Percentiles rank a stretch among this genome's conserved stretches.
phyloP scores from a whole-genome alignment of 805 yeast genomes.

The Zygotorulaspora florentina region DNA sequence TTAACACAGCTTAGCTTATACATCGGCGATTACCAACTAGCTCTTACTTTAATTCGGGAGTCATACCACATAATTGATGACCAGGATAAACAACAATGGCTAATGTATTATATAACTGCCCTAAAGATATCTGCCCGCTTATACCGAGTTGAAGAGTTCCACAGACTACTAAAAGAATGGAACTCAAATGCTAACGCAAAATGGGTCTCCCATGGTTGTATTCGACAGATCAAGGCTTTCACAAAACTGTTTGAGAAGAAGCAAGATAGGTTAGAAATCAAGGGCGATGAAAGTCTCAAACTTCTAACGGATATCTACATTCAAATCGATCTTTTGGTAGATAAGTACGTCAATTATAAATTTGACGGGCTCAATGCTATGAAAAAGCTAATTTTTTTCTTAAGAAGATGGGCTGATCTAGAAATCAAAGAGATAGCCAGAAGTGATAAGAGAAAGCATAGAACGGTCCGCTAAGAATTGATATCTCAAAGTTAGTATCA shows the following conservation, averaged over 20 bases:
- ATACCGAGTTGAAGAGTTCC: conserved; percentile 14
- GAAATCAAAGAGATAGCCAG: conserved; percentile 11
- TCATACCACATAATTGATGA: conserved; percentile 12
- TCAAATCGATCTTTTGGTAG: conserved; percentile 17
- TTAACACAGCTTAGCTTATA: conserved; percentile 17
- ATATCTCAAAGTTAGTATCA: neutral
- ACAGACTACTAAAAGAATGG: conserved; percentile 24
- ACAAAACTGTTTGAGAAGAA: conserved; percentile 18
- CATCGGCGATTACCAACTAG: conserved; percentile 14
- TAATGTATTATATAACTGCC: conserved; percentile 21
- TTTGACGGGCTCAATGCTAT: conserved; percentile 25
- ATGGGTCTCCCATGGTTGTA: conserved; percentile 17
- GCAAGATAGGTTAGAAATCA: neutral
- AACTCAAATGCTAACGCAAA: conserved; percentile 19
- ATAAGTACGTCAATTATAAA: conserved; percentile 19
- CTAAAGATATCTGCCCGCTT: conserved; percentile 18
- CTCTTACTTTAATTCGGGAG: conserved; percentile 6
- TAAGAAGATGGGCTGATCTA: conserved; percentile 22
- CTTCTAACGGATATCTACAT: conserved; percentile 8
- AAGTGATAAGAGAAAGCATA: neutral
- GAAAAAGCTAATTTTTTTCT: conserved; percentile 11
- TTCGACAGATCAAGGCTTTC: conserved; percentile 24
- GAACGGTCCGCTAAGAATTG: neutral
- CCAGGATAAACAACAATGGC: conserved; percentile 20
- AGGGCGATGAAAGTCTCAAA: neutral